Base-by-base conservation (phyloP, 1,139 yeast genomes). In the Ashbya aceris region DNA sequence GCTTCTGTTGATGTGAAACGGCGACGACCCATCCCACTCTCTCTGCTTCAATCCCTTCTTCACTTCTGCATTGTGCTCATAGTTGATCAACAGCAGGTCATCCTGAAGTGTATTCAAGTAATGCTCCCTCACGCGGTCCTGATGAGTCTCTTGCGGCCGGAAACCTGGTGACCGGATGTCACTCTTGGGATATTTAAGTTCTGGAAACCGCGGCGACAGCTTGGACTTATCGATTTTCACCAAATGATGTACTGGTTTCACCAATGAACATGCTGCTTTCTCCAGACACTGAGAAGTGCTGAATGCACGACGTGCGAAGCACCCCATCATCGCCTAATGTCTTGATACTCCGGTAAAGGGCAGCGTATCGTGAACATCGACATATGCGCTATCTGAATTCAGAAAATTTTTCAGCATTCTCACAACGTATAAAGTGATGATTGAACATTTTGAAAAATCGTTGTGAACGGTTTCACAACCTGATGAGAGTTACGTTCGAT, bases 181-280 rank as follows among this genome's bases (percentile, higher is more conserved):
- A 53, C 73, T 76, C 52, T 79, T 79, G 34, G 82, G 77, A 42
- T 72, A 66, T 50, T 83, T 74, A 41, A 86, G 65, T 39, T 77
- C 82, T 45, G 83, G 75, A 60, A 77, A 83, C 46, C 77, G 69
- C 40, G 87, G 85, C 50, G 83, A 73, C 56, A 87, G 68, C 47
- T 76, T 76, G 27, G 78, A 67, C 64, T 91, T 91, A 53, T 75
- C 73, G 55, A 84, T 77, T 51, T 76, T 76, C 43, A 91, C 84
- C 48, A 79, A 73, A 64, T 91, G 98, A 62, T 91, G 98, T 12
- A 89, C 95, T 2, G 98, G 97, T 41, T 80, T 75, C 30, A 84
- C 89, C 36, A 85, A 74, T 38, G 93, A 82, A 60, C 80, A 79
- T 1, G 85, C 94, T 7, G 86, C 74, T 55, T 77, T 83, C 35